These are phyloP conservation scores for Phalaenopsis equestris DNA, from an alignment of 106 monocot genomes.

Conservation along the genomic window DNA sequence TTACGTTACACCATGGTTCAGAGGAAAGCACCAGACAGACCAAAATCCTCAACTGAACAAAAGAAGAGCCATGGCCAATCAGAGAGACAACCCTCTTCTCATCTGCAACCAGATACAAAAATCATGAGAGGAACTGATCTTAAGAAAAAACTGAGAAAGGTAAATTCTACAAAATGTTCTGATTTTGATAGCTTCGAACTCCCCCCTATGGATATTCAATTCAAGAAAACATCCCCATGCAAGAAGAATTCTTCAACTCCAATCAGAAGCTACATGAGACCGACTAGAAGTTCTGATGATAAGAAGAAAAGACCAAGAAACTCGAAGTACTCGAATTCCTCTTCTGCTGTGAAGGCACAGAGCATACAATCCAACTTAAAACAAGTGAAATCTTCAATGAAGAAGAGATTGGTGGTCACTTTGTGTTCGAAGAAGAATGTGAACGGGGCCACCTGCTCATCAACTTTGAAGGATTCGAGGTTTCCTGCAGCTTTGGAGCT, in stretches of 20 bases:
- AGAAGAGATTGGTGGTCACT: constrained; percentile 17
- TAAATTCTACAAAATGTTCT: constrained; percentile 10
- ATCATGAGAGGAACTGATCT: background rate
- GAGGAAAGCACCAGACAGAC: constrained; percentile 15
- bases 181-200: background rate
- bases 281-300: constrained; percentile 42
- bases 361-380: background rate
- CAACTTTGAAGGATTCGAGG: constrained; percentile 57
- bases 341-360: background rate
- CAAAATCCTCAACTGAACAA: background rate
- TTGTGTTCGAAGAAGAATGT: constrained; percentile 1
- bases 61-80: background rate
- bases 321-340: background rate
- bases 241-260: background rate
- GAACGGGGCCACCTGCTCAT: constrained; percentile 58
- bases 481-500: constrained; percentile 49
- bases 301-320: background rate
- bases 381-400: constrained; percentile 7
- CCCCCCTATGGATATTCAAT: background rate
- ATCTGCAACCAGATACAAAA: constrained; percentile 6
- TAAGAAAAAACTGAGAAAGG: constrained; percentile 13
- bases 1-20: constrained; percentile 23
- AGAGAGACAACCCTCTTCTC: background rate
- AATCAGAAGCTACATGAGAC: constrained; percentile 53
- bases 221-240: background rate